Evolutionary conservation across 352 stramenopile species (phyloP).

Genomic region (Phytophthora cactorum): DNA sequence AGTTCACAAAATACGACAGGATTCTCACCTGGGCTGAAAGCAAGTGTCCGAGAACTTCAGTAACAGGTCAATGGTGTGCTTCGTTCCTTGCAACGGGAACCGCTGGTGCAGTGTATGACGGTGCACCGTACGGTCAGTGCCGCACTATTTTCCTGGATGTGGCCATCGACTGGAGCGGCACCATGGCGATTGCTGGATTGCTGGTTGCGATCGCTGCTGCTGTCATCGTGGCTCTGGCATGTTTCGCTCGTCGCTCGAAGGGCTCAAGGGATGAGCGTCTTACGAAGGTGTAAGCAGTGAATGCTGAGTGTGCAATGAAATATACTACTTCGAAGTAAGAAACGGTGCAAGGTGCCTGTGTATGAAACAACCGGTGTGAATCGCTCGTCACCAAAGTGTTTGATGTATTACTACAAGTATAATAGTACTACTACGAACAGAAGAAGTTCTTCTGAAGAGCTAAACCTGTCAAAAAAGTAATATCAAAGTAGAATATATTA

Average conservation of each 20-base stretch:
- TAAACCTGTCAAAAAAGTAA: background rate
- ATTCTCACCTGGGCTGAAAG: slow-evolving; percentile 72
- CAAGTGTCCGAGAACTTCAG: slow-evolving; percentile 60
- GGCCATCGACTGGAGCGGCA: slow-evolving; percentile 68
- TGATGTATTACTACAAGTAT: background rate
- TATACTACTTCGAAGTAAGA: slow-evolving; percentile 12
- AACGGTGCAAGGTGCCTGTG: background rate
- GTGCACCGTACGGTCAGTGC: slow-evolving; percentile 80
- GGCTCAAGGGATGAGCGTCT: slow-evolving; percentile 16
- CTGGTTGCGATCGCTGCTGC: slow-evolving; percentile 57
- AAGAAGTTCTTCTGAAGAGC: too few species aligned
- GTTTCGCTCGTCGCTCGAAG: slow-evolving; percentile 61
- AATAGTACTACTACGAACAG: too few species aligned
- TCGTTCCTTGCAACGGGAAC: slow-evolving; percentile 56
- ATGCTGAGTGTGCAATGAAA: slow-evolving; percentile 13
- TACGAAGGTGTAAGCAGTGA: slow-evolving; percentile 26
- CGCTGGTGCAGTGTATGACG: slow-evolving; percentile 54
- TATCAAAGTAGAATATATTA: background rate
- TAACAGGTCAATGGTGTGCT: slow-evolving; percentile 66
- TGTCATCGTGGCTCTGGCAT: slow-evolving; percentile 65
- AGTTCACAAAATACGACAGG: slow-evolving; percentile 70
- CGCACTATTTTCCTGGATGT: slow-evolving; percentile 70
- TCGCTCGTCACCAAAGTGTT: too few species aligned
- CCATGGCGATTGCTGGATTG: slow-evolving; percentile 56
- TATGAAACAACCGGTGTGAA: background rate